Percentiles rank a stretch among this genome's conserved stretches.
Evolutionary conservation across 2,329 filamentous ascomycete species (phyloP).

Genomic region (Scedosporium apiospermum): DNA sequence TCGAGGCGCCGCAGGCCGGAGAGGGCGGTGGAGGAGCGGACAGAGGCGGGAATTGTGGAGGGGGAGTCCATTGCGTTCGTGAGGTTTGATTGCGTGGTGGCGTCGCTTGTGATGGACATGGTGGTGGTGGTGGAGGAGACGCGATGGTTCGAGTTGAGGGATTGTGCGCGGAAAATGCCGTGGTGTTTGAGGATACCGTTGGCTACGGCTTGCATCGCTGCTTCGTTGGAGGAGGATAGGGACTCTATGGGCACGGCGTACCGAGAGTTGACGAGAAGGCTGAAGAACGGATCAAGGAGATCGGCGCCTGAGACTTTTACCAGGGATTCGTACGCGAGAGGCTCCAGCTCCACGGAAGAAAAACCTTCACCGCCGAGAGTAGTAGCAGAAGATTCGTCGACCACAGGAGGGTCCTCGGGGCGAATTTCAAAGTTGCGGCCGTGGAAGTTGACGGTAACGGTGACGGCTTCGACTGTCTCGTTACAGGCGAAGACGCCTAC

Average conservation of each 20-base stretch:
- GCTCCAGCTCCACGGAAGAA: slow-evolving; percentile 14
- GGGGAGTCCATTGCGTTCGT: slow-evolving; percentile 8
- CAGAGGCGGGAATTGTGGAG: slow-evolving; percentile 9
- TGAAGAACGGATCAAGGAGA: slow-evolving; percentile 26
- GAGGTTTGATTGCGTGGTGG: background rate
- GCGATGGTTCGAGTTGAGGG: slow-evolving; percentile 19
- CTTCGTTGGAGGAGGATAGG: slow-evolving; percentile 14
- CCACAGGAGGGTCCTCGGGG: slow-evolving; percentile 16
- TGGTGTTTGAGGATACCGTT: slow-evolving; percentile 26
- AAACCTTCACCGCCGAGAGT: background rate
- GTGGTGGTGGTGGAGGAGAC: slow-evolving; percentile 14
- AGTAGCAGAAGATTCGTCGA: slow-evolving; percentile 14
- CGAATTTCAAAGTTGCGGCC: slow-evolving; percentile 18
- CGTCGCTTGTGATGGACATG: slow-evolving; percentile 11
- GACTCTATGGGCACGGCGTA: slow-evolving; percentile 18
- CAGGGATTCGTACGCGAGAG: slow-evolving; percentile 20
- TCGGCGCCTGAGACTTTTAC: slow-evolving; percentile 16
- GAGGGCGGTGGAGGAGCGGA: slow-evolving; percentile 8
- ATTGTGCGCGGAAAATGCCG: slow-evolving; percentile 24
- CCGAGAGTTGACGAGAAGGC: slow-evolving; percentile 21
- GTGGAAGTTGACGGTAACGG: slow-evolving; percentile 14
- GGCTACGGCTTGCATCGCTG: slow-evolving; percentile 13
- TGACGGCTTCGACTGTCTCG: slow-evolving; percentile 23
- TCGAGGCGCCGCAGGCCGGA: slow-evolving; percentile 12
- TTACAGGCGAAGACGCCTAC: slow-evolving; percentile 27